Evolutionary conservation across 495 filamentous ascomycete genomes (phyloP).

Genomic region (Parathielavia hyrcaniae): DNA sequence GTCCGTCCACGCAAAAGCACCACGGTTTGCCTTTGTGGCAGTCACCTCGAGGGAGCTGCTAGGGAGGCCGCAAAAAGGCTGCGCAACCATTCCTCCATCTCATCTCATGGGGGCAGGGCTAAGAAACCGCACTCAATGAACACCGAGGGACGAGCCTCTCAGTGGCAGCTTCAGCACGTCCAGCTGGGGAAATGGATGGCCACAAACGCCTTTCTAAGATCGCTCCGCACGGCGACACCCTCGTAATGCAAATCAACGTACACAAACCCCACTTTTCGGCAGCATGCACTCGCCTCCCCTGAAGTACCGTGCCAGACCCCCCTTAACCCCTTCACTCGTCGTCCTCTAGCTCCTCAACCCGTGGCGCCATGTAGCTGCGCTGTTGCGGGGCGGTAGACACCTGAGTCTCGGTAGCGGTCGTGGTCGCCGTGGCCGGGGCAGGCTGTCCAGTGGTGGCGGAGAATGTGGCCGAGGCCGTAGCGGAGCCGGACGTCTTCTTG

Average conservation of each 20-base stretch:
- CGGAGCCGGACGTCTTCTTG: constrained; percentile 37
- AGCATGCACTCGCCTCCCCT: not conserved
- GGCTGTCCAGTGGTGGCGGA: constrained; percentile 47
- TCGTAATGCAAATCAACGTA: not conserved
- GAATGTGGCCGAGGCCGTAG: constrained; percentile 40
- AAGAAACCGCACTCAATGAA: too few relatives aligned
- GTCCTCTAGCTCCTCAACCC: constrained; percentile 62
- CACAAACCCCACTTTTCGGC: not conserved
- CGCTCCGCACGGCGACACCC: not conserved
- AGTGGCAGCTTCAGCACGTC: too few relatives aligned
- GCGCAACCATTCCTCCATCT: too few relatives aligned
- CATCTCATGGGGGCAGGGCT: too few relatives aligned
- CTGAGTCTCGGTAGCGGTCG: constrained; percentile 50
- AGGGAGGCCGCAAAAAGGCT: too few relatives aligned
- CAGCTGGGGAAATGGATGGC: not conserved
- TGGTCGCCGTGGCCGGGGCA: constrained; percentile 52
- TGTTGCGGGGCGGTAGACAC: constrained; percentile 41
- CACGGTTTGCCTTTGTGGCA: too few relatives aligned
- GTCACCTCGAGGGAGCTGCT: too few relatives aligned
- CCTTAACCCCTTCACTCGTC: constrained; percentile 38
- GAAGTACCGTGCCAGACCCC: not conserved
- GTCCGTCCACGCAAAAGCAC: too few relatives aligned
- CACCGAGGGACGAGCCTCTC: too few relatives aligned
- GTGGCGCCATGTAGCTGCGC: constrained; percentile 48
- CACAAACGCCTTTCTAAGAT: not conserved